Evolutionary conservation across 306 rosid genomes (phyloP), one percentile per base, ranked within the genome.

Genomic region (Prunus campanulata): DNA sequence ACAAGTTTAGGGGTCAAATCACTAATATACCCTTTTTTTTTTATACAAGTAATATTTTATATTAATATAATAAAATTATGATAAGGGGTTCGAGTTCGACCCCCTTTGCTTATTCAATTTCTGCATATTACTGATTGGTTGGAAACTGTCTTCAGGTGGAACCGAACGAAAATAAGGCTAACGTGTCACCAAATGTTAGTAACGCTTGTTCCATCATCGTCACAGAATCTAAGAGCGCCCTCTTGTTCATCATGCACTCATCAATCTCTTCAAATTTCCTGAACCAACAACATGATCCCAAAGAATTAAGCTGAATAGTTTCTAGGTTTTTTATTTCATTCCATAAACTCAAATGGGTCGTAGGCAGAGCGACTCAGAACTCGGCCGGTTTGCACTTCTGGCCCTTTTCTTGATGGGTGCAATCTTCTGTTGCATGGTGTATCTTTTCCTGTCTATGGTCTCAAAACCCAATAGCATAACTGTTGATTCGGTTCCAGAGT

Each of bases 301-400:
- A 11, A 4, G 11, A 72, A 51, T 16, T 8, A 47, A 63, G 56
- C 1, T 44, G 71, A 63, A 25, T 72, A n/a, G 13, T 84, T 81
- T 80, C 75, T 71, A 77, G 80, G 80, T 75, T 59, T 25, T 39
- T 61, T 69, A 46, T 66, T 32, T 71, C 30, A 20, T 49, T 59
- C 78, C 18, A 8, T 30, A 65, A 67, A 16, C 72, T 81, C 68
- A 76, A 78, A 93, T 93, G 98, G 88, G 86, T 88, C 97, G 97
- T 49, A 79, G 93, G 65, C 91, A 84, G 66, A 85, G 71, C 42
- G 93, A 80, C 81, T 80, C 93, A 61, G 82, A 78, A 39, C 75
- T 86, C 42, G 87, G 91, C 15, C 81, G 88, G 72, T 82, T 57
- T 24, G 68, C 88, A 1, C 85, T 91, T 67, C 39, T 85, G 74